Evolutionary conservation across 2,329 filamentous ascomycete species (phyloP).

Genomic region (Arthrinium phaeospermum): DNA sequence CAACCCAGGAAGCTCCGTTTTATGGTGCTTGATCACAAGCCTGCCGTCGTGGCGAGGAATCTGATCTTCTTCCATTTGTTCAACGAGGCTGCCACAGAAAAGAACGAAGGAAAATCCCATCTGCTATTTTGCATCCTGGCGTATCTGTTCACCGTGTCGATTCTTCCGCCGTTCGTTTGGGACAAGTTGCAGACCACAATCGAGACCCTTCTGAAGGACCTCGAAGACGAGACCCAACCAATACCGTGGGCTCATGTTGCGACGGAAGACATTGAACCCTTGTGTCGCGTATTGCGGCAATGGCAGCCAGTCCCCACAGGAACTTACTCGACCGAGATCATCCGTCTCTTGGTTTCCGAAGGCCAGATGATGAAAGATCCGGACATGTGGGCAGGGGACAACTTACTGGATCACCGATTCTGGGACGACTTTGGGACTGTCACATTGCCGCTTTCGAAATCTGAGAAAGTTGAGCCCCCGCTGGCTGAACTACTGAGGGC

Average conservation of each 20-base stretch:
- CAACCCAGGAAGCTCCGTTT: not conserved
- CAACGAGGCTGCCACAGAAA: not conserved
- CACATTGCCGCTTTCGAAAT: not conserved
- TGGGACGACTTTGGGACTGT: not conserved
- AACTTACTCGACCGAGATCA: not conserved
- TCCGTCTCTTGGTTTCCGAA: too few relatives aligned
- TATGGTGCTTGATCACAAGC: constrained; percentile 19
- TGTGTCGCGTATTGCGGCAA: not conserved
- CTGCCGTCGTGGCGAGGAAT: not conserved
- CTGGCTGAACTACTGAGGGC: not conserved
- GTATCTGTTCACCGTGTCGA: not conserved
- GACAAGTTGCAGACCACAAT: not conserved
- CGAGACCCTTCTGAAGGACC: not conserved
- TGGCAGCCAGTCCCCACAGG: not conserved
- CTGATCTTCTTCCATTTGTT: not conserved
- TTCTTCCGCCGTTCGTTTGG: not conserved
- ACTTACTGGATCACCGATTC: too few relatives aligned
- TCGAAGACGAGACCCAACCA: not conserved
- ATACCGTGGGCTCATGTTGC: not conserved
- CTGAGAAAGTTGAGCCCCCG: not conserved
- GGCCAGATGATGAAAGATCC: not conserved
- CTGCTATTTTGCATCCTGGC: not conserved
- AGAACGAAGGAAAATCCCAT: not conserved
- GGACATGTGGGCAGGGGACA: too few relatives aligned
- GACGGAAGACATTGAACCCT: not conserved